Evolutionary conservation across 2,329 filamentous ascomycete species (phyloP).

Genomic region (Alternaria arborescens): DNA sequence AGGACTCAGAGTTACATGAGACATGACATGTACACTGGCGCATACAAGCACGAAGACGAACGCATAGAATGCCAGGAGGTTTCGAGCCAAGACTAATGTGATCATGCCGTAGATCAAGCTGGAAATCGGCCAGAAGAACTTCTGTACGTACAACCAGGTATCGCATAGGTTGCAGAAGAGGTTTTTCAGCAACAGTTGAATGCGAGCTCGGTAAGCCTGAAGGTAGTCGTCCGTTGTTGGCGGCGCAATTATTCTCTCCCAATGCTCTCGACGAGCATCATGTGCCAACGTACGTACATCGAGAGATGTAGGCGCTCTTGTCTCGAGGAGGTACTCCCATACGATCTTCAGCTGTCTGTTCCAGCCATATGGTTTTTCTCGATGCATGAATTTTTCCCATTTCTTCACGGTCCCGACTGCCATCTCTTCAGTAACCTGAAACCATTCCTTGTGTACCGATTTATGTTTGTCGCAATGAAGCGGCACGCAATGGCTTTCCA

Average conservation of each 20-base stretch:
- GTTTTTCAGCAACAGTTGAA: neutral
- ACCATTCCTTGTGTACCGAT: slow-evolving; percentile 23
- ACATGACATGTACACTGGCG: slow-evolving; percentile 6
- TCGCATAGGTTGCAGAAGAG: neutral
- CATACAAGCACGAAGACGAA: slow-evolving; percentile 18
- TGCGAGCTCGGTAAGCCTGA: neutral
- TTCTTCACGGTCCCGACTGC: slow-evolving; percentile 16
- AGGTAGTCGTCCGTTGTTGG: slow-evolving; percentile 12
- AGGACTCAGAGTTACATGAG: neutral
- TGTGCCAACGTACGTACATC: neutral
- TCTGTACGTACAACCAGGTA: slow-evolving; percentile 2
- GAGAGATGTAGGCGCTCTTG: neutral
- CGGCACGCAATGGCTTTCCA: neutral
- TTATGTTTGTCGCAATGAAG: slow-evolving; percentile 4
- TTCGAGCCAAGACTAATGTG: slow-evolving; percentile 12
- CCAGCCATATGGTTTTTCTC: slow-evolving; percentile 20
- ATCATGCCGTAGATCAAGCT: slow-evolving; percentile 17
- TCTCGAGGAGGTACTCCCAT: slow-evolving; percentile 19
- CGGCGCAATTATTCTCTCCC: slow-evolving; percentile 13
- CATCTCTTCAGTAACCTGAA: slow-evolving; percentile 8
- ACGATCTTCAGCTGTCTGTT: slow-evolving; percentile 8
- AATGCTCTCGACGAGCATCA: slow-evolving; percentile 13
- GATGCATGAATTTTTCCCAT: slow-evolving; percentile 22
- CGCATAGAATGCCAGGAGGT: slow-evolving; percentile 11
- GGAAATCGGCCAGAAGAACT: slow-evolving; percentile 18